Conservation (phyloP, 768 basidiomycete species). For the Tephrocybe sp. region DNA sequence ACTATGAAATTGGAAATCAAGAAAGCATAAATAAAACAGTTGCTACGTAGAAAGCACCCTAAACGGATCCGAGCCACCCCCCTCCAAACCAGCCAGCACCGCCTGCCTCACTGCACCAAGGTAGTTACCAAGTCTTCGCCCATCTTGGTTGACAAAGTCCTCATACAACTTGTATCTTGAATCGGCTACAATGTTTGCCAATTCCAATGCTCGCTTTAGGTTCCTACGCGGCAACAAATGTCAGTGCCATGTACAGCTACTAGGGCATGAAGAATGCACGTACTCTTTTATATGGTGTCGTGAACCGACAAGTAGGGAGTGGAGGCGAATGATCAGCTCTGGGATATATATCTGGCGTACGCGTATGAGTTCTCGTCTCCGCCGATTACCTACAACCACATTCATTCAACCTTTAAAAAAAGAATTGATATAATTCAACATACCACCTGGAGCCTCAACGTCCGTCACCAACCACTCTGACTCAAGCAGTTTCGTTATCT, state of each 20-base stretch:
- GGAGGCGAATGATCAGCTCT: conserved; percentile 84
- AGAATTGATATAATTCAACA: conserved; percentile 11
- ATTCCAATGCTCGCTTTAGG: conserved; percentile 67
- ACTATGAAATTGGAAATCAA: too few species aligned
- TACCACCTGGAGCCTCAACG: conserved; percentile 39
- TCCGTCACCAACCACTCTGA: conserved; percentile 75
- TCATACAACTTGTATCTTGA: conserved; percentile 83
- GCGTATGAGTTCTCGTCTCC: conserved; percentile 67
- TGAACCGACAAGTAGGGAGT: conserved; percentile 67
- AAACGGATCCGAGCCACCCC: conserved; percentile 78
- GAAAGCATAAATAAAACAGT: too few species aligned
- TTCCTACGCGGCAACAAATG: conserved; percentile 44
- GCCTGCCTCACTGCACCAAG: conserved; percentile 70
- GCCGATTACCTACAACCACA: conserved; percentile 40
- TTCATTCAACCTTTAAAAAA: background rate
- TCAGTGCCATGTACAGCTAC: background rate
- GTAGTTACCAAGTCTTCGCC: conserved; percentile 67
- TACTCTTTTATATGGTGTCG: conserved; percentile 64
- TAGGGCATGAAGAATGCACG: conserved; percentile 22
- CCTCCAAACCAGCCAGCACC: conserved; percentile 67
- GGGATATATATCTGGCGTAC: conserved; percentile 89
- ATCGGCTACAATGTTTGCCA: conserved; percentile 86
- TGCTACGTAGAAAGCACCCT: conserved; percentile 29
- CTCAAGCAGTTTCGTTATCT: conserved; percentile 67
- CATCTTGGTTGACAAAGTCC: conserved; percentile 70